phyloP scores from a whole-genome alignment of 805 yeast genomes.

The Lipomyces mesembrius region DNA sequence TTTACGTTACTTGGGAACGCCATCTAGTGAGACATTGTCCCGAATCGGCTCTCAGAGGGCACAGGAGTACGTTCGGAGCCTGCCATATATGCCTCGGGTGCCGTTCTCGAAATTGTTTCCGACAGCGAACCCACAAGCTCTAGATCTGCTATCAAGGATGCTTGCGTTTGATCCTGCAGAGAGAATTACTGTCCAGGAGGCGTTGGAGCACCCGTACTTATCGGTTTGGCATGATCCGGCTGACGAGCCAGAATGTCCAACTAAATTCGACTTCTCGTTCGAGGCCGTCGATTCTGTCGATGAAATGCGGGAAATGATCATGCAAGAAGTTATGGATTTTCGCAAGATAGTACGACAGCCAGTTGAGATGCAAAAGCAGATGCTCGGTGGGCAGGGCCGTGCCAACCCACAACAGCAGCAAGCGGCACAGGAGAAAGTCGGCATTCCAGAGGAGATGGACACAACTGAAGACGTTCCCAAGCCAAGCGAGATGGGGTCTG shows the following conservation, averaged over 20 bases:
- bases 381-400: constrained; percentile 44
- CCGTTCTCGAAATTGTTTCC: constrained; percentile 78
- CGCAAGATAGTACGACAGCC: constrained; percentile 83
- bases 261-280: constrained; percentile 83
- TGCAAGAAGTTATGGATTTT: constrained; percentile 77
- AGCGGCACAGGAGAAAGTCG: constrained; percentile 29
- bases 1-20: constrained; percentile 87
- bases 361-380: constrained; percentile 57
- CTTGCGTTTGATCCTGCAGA: constrained; percentile 83
- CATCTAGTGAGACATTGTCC: constrained; percentile 68
- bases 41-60: constrained; percentile 81
- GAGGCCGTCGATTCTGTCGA: constrained; percentile 83
- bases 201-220: constrained; percentile 85
- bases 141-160: constrained; percentile 78
- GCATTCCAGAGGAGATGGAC: constrained; percentile 41
- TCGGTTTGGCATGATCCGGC: constrained; percentile 90
- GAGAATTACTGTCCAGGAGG: constrained; percentile 86
- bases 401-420: constrained; percentile 5
- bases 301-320: constrained; percentile 72
- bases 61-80: constrained; percentile 83
- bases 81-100: constrained; percentile 80
- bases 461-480: constrained; percentile 45
- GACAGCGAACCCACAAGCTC: constrained; percentile 77
- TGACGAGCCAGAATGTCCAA: constrained; percentile 79
- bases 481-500: constrained; percentile 49